Percentiles rank a stretch among this genome's conserved stretches.
These are phyloP conservation scores for Emergomyces pasteurianus DNA, from an alignment of 2,329 filamentous ascomycete species.

Conservation along the genomic window DNA sequence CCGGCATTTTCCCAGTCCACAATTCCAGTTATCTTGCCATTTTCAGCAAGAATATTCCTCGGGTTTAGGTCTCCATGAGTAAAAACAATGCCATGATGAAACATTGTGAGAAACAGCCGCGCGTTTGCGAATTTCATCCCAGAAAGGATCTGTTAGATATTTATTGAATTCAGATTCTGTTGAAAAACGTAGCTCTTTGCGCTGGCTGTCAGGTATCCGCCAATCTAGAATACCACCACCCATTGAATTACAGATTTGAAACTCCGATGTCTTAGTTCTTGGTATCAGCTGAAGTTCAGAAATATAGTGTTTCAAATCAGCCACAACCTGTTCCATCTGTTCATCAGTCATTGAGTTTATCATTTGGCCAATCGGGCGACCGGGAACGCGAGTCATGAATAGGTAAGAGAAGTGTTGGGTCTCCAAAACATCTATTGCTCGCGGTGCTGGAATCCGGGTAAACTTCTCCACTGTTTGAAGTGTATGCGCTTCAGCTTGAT, in stretches of 20 bases:
- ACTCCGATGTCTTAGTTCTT: background rate
- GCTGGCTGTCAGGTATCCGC: constrained; percentile 9
- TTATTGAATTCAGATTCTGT: constrained; percentile 10
- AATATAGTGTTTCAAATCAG: too few species aligned
- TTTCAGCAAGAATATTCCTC: constrained; percentile 18
- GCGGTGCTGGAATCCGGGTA: constrained; percentile 7
- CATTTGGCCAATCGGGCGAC: constrained; percentile 8
- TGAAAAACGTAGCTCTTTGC: constrained; percentile 8
- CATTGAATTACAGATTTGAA: constrained; percentile 9
- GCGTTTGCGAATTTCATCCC: constrained; percentile 4
- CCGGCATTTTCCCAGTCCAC: constrained; percentile 21
- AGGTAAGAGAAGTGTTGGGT: constrained; percentile 5
- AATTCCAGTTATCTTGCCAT: constrained; percentile 16
- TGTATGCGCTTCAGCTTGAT: constrained; percentile 6
- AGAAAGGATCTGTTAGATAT: constrained; percentile 8
- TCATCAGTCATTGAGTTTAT: constrained; percentile 10
- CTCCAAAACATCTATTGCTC: constrained; percentile 6
- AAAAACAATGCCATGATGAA: constrained; percentile 16
- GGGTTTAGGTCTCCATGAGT: constrained; percentile 19
- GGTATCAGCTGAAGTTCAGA: constrained; percentile 7
- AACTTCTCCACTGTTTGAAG: constrained; percentile 7
- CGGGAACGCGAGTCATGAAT: constrained; percentile 11
- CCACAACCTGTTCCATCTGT: too few species aligned
- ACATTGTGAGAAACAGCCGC: constrained; percentile 8
- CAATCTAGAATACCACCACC: constrained; percentile 10